phyloP scores from a whole-genome alignment of 768 basidiomycete species.

The Boletus rufocinnamomeus region DNA sequence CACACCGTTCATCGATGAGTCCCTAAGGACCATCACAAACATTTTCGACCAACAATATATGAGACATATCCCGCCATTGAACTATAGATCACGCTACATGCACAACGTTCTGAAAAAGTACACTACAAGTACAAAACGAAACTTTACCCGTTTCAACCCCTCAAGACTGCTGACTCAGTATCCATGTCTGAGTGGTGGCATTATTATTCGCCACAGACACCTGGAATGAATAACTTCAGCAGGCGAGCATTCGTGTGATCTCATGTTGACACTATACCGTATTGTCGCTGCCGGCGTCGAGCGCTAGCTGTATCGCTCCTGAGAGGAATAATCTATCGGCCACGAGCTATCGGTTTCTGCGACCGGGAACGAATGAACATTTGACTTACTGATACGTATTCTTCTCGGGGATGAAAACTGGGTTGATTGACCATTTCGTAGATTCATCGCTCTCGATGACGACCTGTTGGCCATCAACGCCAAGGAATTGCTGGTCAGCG shows the following conservation, averaged over 20 bases:
- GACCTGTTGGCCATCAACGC: neutral
- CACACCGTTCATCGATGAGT: no score
- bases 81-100: no score
- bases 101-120: no score
- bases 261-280: neutral
- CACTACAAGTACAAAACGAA: no score
- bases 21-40: no score
- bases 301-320: neutral
- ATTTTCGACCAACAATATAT: no score
- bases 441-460: neutral
- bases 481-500: neutral
- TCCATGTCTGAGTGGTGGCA: neutral
- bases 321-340: neutral
- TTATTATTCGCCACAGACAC: neutral
- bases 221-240: neutral
- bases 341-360: neutral
- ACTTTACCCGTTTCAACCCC: neutral
- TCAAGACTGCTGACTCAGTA: neutral
- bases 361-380: neutral
- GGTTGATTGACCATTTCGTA: constrained; percentile 1
- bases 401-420: neutral
- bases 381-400: neutral
- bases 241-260: neutral
- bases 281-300: neutral
- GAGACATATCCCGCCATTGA: no score